Base-by-base conservation (phyloP, 495 filamentous ascomycete species). In the Daldinia caldariorum region DNA sequence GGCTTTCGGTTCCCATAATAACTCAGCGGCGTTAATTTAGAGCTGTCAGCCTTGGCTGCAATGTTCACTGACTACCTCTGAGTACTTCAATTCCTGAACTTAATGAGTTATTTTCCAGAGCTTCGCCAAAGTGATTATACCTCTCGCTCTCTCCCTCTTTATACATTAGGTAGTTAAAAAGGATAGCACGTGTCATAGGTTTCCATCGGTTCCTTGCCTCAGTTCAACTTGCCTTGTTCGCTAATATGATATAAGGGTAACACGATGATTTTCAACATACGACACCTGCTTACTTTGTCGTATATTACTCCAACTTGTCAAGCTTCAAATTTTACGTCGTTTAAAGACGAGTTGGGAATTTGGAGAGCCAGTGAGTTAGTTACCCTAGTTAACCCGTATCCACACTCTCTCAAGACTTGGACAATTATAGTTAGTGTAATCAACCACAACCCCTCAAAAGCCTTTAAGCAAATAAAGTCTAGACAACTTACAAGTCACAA, bases 401-500 rank as follows among this genome's bases (percentile, higher is more conserved):
- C 43, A 47, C 38, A 41, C 43, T 22, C 43, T 47, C 43, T 10
- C 34, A 35, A 35, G 20, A 47, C 43, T 47, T 20, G 20, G 20
- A 18, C 43, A 47, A 47, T 47, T 47, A 5, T 22, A 47, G 43
- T 47, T 47, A 47, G 43, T 47, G 20, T 47, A 22, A 10, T 47
- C 43, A 22, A 47, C 20, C 18, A 22, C 9, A 47, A 47, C 43
- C 43, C 43, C 43, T 47, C 43, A 47, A 47, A 47, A 47, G 43
- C 18, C 16, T 47, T 22, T 1, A 22, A 4, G 43, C 20, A 4
- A 5, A 47, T 3, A 9, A 47, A 22, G 43, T 9, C 43, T 47
- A 22, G 43, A 47, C 18, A 47, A 47, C 20, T 10, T 20, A 47
- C 34, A 22, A 22, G 10, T 22, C 9, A 9, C 6, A 47, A 13